Conservation (phyloP, 2,329 filamentous ascomycete genomes). For the Aaosphaeria arxii region DNA sequence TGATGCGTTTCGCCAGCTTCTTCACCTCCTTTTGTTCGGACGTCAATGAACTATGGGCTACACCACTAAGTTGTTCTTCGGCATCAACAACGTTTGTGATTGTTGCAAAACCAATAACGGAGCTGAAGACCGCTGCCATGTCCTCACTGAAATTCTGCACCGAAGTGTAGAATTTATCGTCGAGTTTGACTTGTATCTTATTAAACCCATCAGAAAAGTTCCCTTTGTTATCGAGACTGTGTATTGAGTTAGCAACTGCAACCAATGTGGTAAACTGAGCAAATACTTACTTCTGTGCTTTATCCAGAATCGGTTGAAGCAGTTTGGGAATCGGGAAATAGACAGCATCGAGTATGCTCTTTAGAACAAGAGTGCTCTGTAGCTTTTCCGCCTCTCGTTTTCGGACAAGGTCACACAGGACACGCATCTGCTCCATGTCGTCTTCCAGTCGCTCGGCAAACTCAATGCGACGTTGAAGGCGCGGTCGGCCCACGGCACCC, state of each 20-base stretch:
- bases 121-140: slow-evolving; percentile 54
- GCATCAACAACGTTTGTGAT: slow-evolving; percentile 38
- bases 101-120: slow-evolving; percentile 51
- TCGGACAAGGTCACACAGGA: slow-evolving; percentile 68
- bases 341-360: slow-evolving; percentile 77
- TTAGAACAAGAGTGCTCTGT: slow-evolving; percentile 71
- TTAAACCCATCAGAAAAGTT: slow-evolving; percentile 55
- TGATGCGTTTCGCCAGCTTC: slow-evolving; percentile 82
- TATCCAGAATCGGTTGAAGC: slow-evolving; percentile 74
- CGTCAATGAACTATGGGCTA: slow-evolving; percentile 40
- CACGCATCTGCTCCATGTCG: slow-evolving; percentile 74
- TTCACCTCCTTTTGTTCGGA: slow-evolving; percentile 76
- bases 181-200: slow-evolving; percentile 51
- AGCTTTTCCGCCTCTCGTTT: slow-evolving; percentile 76
- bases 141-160: slow-evolving; percentile 61
- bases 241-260: not conserved
- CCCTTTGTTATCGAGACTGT: slow-evolving; percentile 47
- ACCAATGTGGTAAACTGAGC: slow-evolving; percentile 8
- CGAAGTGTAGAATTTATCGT: slow-evolving; percentile 58
- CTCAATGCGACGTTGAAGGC: slow-evolving; percentile 78
- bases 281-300: slow-evolving; percentile 73
- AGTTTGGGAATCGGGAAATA: slow-evolving; percentile 86
- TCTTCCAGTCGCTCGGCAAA: slow-evolving; percentile 75
- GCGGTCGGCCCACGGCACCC: slow-evolving; percentile 77
- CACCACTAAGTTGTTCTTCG: slow-evolving; percentile 41